Percentiles rank a stretch among this genome's conserved stretches.
These are phyloP conservation scores for Aspergillus udagawae DNA, from an alignment of 2,329 filamentous ascomycete species.

Conservation along the genomic window DNA sequence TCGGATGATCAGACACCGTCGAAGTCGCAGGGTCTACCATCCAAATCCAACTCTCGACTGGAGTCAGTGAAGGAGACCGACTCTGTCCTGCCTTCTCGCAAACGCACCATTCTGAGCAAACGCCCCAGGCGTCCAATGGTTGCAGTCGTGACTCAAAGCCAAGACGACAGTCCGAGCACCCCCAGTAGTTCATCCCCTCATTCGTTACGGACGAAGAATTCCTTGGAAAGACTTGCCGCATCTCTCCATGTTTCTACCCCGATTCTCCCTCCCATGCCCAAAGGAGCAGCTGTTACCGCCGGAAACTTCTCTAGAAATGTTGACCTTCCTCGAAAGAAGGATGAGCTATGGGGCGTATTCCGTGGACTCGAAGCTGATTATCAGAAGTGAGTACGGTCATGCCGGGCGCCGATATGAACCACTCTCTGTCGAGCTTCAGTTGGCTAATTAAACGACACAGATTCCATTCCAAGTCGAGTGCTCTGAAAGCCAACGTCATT, in stretches of 20 bases:
- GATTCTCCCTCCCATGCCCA: constrained; percentile 46
- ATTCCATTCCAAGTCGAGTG: constrained; percentile 69
- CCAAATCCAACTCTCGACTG: constrained; percentile 15
- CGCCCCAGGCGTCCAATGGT: constrained; percentile 39
- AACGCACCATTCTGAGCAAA: constrained; percentile 32
- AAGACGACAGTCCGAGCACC: constrained; percentile 30
- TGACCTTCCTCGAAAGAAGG: constrained; percentile 54
- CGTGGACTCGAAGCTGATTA: constrained; percentile 65
- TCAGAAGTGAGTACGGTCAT: constrained; percentile 51
- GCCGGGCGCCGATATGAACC: not conserved
- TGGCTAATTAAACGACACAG: constrained; percentile 29
- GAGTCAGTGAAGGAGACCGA: constrained; percentile 17
- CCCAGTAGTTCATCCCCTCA: constrained; percentile 39
- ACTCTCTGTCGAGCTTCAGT: not conserved
- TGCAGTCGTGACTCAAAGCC: constrained; percentile 33
- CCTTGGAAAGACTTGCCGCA: constrained; percentile 45
- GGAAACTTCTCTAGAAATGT: constrained; percentile 28
- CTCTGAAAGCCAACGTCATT: constrained; percentile 71
- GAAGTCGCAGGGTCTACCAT: constrained; percentile 11
- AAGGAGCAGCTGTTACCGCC: constrained; percentile 37
- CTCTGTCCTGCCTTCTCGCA: constrained; percentile 20
- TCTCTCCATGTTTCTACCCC: constrained; percentile 42
- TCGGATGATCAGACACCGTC: constrained; percentile 28
- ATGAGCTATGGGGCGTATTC: constrained; percentile 67
- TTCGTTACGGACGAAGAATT: constrained; percentile 40